Conservation (phyloP, 2,329 filamentous ascomycete species). For the Botrytis sinoallii region DNA sequence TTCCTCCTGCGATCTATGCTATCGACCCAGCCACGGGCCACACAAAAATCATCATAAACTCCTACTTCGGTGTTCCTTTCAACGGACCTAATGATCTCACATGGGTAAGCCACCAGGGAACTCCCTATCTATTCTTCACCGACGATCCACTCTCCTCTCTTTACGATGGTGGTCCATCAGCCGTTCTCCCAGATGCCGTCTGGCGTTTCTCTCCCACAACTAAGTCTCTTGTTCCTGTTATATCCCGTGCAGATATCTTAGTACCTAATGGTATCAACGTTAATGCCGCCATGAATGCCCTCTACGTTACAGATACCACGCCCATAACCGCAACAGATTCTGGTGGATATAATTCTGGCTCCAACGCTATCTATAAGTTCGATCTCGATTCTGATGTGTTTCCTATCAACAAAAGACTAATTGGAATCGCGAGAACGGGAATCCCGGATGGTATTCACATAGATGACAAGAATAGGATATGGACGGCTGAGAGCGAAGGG, state of each 20-base stretch:
- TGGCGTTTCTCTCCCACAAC: constrained; percentile 9
- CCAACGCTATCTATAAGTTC: constrained; percentile 2
- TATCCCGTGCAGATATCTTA: not conserved
- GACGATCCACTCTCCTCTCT: not conserved
- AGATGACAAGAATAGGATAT: constrained; percentile 12
- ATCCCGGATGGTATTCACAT: constrained; percentile 13
- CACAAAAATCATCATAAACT: not conserved
- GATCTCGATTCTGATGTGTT: not conserved
- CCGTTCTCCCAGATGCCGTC: not conserved
- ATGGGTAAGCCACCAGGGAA: not conserved
- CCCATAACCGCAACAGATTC: not conserved
- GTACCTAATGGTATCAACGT: constrained; percentile 8
- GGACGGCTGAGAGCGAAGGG: constrained; percentile 9
- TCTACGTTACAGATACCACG: constrained; percentile 10
- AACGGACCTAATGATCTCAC: not conserved
- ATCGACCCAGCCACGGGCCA: not conserved
- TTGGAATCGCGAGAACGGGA: constrained; percentile 2
- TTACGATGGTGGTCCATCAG: not conserved
- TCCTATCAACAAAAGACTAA: not conserved
- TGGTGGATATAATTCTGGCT: not conserved
- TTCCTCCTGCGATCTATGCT: not conserved
- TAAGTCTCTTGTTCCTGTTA: constrained; percentile 5
- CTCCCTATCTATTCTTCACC: constrained; percentile 1
- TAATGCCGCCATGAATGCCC: not conserved
- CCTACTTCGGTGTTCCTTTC: not conserved